Evolutionary conservation across 345 rosid species (phyloP).

Genomic region (Rhizophora apiculata): DNA sequence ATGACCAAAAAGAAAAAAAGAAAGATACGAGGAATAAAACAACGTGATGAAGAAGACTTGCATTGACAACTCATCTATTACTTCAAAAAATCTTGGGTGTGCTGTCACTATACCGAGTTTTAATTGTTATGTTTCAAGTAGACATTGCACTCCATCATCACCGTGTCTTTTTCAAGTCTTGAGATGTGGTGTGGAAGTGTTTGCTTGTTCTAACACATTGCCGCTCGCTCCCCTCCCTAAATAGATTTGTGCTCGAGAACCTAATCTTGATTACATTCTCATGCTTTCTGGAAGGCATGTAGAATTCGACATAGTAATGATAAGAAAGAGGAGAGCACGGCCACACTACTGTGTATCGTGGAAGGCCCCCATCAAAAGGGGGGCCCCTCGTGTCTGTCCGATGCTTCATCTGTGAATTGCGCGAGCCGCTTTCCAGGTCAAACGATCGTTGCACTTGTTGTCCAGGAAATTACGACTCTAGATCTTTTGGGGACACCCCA

Average conservation of each 20-base stretch:
- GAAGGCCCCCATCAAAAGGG: neutral
- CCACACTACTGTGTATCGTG: conserved; percentile 1
- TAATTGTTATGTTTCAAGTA: neutral
- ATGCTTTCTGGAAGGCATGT: conserved; percentile 26
- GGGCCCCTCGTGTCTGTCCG: conserved; percentile 19
- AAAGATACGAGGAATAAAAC: conserved; percentile 8
- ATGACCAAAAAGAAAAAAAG: neutral
- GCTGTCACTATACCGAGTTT: neutral
- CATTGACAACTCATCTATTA: conserved; percentile 6
- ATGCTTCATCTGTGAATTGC: conserved; percentile 27
- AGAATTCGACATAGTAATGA: conserved; percentile 4
- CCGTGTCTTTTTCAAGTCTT: neutral
- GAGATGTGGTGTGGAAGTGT: conserved; percentile 19
- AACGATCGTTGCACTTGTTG: conserved; percentile 29
- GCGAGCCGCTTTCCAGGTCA: conserved; percentile 10
- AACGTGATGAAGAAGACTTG: conserved; percentile 8
- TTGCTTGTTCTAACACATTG: conserved; percentile 2
- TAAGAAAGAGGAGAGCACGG: neutral
- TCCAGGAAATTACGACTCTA: conserved; percentile 41
- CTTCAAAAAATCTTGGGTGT: neutral
- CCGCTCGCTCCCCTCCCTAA: neutral
- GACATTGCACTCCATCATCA: conserved; percentile 1
- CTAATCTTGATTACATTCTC: conserved; percentile 24
- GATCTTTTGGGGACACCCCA: conserved; percentile 8
- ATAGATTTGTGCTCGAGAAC: conserved; percentile 14